Percentiles rank a stretch among this genome's conserved stretches.
Evolutionary conservation across 768 basidiomycete species (phyloP).

Genomic region (Chalciporus pseudorubinellus): DNA sequence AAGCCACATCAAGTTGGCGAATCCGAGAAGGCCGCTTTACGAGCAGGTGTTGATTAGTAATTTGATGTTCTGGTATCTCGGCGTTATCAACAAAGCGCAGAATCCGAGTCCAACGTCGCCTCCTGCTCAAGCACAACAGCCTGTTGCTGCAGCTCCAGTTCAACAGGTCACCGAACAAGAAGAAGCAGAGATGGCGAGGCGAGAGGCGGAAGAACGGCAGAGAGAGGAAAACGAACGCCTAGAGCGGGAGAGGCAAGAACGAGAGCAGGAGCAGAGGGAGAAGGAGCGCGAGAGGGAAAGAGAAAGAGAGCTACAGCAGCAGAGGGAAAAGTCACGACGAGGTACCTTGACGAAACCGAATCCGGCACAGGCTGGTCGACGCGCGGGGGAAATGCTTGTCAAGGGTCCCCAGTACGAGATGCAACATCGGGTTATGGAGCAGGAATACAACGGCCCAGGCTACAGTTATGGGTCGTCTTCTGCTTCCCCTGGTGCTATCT

Average conservation of each 20-base stretch:
- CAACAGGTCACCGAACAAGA: conserved; percentile 36
- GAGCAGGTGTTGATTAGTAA: conserved; percentile 95
- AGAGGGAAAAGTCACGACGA: conserved; percentile 39
- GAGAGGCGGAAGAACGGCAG: conserved; percentile 40
- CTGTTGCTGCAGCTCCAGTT: conserved; percentile 18
- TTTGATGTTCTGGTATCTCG: conserved; percentile 99
- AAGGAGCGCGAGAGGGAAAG: conserved; percentile 22
- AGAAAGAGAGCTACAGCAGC: conserved; percentile 37
- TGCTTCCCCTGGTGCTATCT: conserved; percentile 20
- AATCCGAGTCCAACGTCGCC: conserved; percentile 39
- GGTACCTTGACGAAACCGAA: conserved; percentile 68
- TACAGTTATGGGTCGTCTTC: conserved; percentile 28
- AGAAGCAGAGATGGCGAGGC: conserved; percentile 35
- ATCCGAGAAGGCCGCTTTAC: conserved; percentile 92
- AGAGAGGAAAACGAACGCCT: conserved; percentile 40
- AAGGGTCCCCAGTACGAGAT: conserved; percentile 90
- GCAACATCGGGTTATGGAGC: conserved; percentile 91
- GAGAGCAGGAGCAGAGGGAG: conserved; percentile 48
- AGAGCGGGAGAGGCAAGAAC: conserved; percentile 57
- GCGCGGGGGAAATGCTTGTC: conserved; percentile 83
- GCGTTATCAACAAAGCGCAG: conserved; percentile 92
- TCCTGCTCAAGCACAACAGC: conserved; percentile 29
- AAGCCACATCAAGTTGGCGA: conserved; percentile 98
- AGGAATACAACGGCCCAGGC: conserved; percentile 61
- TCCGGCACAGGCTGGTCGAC: conserved; percentile 46